phyloP scores from a whole-genome alignment of 495 filamentous ascomycete species.

The Clohesyomyces aquaticus region DNA sequence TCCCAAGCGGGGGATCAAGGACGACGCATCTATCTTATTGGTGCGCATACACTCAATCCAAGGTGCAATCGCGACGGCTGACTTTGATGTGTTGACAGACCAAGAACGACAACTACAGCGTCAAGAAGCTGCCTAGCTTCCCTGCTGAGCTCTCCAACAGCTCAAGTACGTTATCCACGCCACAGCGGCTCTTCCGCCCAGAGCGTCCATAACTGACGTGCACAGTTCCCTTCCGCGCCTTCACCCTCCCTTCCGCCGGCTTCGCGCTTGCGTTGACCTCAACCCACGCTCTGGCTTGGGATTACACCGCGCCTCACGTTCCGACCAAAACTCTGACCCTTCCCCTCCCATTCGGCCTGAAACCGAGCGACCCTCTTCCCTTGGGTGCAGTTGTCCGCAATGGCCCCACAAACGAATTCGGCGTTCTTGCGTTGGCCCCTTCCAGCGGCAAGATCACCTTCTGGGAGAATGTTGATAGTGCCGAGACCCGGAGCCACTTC shows the following conservation, averaged over 20 bases:
- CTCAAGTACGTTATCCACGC: conserved; percentile 29
- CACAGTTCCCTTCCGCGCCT: conserved; percentile 38
- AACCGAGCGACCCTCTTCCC: conserved; percentile 68
- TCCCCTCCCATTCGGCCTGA: conserved; percentile 72
- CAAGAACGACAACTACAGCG: conserved; percentile 81
- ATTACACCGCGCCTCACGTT: conserved; percentile 63
- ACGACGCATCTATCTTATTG: conserved; percentile 44
- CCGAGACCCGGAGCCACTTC: conserved; percentile 72
- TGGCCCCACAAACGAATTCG: conserved; percentile 73
- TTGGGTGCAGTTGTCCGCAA: conserved; percentile 79
- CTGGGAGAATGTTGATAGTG: conserved; percentile 91
- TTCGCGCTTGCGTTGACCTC: conserved; percentile 81
- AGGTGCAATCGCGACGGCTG: neutral
- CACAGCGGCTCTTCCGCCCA: conserved; percentile 33
- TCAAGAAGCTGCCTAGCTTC: conserved; percentile 79
- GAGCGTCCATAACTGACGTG: conserved; percentile 18
- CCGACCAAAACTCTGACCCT: conserved; percentile 66
- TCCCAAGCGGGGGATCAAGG: conserved; percentile 40
- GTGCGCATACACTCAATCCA: conserved; percentile 20
- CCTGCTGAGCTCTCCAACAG: conserved; percentile 64
- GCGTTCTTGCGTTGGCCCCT: conserved; percentile 81
- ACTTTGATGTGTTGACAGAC: conserved; percentile 58
- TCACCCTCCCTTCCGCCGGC: conserved; percentile 29
- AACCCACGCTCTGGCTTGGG: conserved; percentile 83
- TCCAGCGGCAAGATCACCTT: conserved; percentile 82